phyloP scores from a whole-genome alignment of 257 asterid species.

The Penstemon davidsonii region DNA sequence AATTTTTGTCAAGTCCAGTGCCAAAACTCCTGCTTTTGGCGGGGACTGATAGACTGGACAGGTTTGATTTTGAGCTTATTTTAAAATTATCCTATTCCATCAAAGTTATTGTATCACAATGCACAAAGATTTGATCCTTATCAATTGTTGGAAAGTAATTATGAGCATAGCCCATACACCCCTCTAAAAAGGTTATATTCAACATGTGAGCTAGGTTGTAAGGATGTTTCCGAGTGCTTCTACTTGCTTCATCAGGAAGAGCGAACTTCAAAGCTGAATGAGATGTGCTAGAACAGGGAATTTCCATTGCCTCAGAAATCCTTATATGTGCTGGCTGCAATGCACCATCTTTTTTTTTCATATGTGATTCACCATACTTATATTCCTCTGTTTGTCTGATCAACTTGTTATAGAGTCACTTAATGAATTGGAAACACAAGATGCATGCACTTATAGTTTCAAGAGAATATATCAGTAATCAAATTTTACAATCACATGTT shows the following conservation, averaged over 20 bases:
- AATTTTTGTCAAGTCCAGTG: slow-evolving; percentile 73
- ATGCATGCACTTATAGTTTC: neutral
- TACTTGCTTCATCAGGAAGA: too few relatives aligned
- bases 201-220: too few relatives aligned
- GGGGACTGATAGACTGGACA: slow-evolving; percentile 97
- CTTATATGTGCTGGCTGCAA: neutral
- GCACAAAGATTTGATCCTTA: neutral
- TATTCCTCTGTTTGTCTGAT: slow-evolving; percentile 9
- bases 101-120: neutral
- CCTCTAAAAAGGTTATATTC: too few relatives aligned
- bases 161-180: too few relatives aligned
- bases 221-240: too few relatives aligned
- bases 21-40: slow-evolving; percentile 96
- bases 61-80: slow-evolving; percentile 41
- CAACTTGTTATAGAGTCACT: neutral
- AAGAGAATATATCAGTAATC: neutral
- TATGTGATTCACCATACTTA: slow-evolving; percentile 5
- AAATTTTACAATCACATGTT: neutral
- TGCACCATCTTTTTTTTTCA: slow-evolving; percentile 6
- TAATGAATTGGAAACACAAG: slow-evolving; percentile 4
- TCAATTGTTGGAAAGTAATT: neutral
- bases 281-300: too few relatives aligned
- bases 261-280: too few relatives aligned
- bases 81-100: slow-evolving; percentile 3
- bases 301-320: neutral